Evolutionary conservation across 169 alveolate species (phyloP), one percentile per base, ranked within the genome.

Genomic region (Cyclospora cayetanensis): DNA sequence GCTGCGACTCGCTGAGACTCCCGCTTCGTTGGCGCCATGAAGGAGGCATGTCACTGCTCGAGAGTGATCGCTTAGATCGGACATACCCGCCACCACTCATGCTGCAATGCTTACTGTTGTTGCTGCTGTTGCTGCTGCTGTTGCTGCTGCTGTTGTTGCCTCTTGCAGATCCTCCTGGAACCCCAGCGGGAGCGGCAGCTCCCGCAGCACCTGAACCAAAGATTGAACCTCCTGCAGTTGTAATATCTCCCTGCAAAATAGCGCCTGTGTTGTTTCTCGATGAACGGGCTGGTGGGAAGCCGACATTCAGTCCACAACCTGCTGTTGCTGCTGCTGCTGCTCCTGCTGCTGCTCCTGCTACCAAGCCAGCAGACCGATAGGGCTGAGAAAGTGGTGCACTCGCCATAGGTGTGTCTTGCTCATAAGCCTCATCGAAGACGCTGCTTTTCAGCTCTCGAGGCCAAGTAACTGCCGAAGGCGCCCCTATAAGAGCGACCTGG

Each of bases 301-400:
- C 82, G 4, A 70, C n/a, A n/a, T n/a, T n/a, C n/a, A n/a, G n/a
- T n/a, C n/a, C n/a, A n/a, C n/a, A n/a, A n/a, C n/a, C 82, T 27
- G 70, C 34, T 15, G 70, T 22, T 55, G 79, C 86, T 76, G 86
- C 86, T 76, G 86, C 86, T 76, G 86, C 43, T 66, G 79, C 79
- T 25, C 46, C 46, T 15, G 79, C 66, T 52, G 76, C 90, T 41
- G 77, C 53, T 12, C 35, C n/a, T 15, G 76, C n/a, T 15, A 15
- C 76, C 11, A 25, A 25, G 15, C 11, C 76, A 63, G 76, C 35
- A 1, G 50, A 35, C 34, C 70, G 70, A 3, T 4, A 15, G n/a
- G 76, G 25, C 12, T 41, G 37, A 4, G 37, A 31, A 18, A 22
- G 9, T 15, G 76, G n/a, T 29, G 34, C 76, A 68, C 11, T 4